phyloP scores from a whole-genome alignment of 257 asterid species.

The Jasminum sambac region DNA sequence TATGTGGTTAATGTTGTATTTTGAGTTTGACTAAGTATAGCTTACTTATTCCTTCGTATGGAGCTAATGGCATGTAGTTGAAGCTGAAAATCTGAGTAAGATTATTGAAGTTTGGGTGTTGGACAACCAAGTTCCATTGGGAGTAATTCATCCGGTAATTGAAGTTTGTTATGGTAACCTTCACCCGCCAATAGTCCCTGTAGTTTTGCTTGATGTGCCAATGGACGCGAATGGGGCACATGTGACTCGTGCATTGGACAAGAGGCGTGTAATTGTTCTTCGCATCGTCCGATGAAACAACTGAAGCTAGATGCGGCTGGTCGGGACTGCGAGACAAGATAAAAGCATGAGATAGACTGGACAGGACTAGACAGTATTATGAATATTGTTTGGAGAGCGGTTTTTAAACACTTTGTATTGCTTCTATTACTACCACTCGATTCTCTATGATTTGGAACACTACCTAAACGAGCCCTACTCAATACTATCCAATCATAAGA shows the following conservation, averaged over 20 bases:
- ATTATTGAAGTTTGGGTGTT: conserved; percentile 89
- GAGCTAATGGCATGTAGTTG: conserved; percentile 72
- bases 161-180: conserved; percentile 77
- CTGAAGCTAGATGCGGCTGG: conserved; percentile 69
- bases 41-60: conserved; percentile 76
- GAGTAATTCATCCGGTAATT: conserved; percentile 78
- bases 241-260: conserved; percentile 81
- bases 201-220: conserved; percentile 87
- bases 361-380: background rate
- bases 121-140: conserved; percentile 82
- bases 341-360: conserved; percentile 3
- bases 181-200: conserved; percentile 87
- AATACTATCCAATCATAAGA: background rate
- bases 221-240: conserved; percentile 90
- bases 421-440: no score
- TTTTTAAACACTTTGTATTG: no score
- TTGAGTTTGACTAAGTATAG: background rate
- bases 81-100: conserved; percentile 85
- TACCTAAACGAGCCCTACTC: background rate
- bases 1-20: no score
- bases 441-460: no score
- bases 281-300: conserved; percentile 51
- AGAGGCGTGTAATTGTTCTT: conserved; percentile 58
- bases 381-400: background rate
- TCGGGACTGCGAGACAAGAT: conserved; percentile 49